Conservation (phyloP, 306 rosid species). For the Canavalia ensiformis region DNA sequence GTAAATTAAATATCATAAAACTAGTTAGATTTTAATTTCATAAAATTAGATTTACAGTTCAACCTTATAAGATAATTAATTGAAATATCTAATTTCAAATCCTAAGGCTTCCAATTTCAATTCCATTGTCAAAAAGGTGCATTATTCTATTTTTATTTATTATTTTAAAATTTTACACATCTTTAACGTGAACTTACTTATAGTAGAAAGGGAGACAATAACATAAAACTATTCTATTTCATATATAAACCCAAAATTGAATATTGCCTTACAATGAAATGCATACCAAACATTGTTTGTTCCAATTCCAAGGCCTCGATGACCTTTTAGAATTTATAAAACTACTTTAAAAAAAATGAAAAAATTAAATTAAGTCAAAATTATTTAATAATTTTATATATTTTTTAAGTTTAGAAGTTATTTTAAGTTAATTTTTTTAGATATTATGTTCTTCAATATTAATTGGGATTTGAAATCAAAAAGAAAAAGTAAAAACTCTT, state of each 20-base stretch:
- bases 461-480: too few species aligned
- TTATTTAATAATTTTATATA: too few species aligned
- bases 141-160: neutral
- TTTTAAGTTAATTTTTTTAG: too few species aligned
- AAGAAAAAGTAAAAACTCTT: too few species aligned
- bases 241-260: neutral
- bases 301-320: neutral
- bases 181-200: neutral
- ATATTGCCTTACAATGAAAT: slow-evolving; percentile 1
- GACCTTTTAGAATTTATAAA: too few species aligned
- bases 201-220: neutral
- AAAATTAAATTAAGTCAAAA: too few species aligned
- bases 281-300: neutral
- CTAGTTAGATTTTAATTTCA: neutral
- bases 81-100: neutral
- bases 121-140: neutral
- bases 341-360: too few species aligned
- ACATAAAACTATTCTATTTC: neutral
- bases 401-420: too few species aligned
- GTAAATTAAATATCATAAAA: neutral
- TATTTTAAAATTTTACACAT: neutral
- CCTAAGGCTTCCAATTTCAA: neutral
- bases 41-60: neutral
- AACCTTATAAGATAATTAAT: neutral
- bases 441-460: too few species aligned